Percentiles rank a stretch among this genome's conserved stretches.
These are phyloP conservation scores for Phalaenopsis equestris DNA, from an alignment of 106 monocot species.

Conservation along the genomic window DNA sequence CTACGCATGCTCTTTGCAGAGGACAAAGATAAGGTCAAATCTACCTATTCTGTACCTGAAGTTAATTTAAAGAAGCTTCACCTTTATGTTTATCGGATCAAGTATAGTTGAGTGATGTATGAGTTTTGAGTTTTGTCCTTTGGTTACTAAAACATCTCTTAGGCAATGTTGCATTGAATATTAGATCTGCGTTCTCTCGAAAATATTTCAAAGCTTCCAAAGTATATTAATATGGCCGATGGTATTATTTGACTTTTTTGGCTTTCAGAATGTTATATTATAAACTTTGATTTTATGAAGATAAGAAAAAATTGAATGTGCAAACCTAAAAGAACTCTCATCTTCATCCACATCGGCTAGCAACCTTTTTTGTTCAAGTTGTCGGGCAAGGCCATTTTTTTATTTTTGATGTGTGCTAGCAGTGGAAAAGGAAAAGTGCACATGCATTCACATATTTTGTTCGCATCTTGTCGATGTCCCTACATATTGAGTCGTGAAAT, in stretches of 20 bases:
- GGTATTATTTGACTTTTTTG: neutral
- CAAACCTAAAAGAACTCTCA: neutral
- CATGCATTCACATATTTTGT: neutral
- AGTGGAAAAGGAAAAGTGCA: neutral
- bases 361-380: neutral
- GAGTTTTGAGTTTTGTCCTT: neutral
- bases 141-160: neutral
- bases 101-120: neutral
- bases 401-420: too few relatives aligned
- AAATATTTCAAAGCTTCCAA: neutral
- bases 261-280: neutral
- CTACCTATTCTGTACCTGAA: neutral
- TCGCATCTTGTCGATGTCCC: neutral
- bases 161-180: neutral
- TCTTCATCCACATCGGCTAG: neutral
- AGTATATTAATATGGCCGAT: neutral
- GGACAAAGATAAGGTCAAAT: conserved; percentile 76
- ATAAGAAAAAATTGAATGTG: neutral
- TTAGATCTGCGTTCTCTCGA: neutral
- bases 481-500: neutral
- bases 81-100: neutral
- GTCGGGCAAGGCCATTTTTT: too few relatives aligned
- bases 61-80: neutral
- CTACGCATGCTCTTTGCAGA: conserved; percentile 94
- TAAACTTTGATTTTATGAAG: neutral